Evolutionary conservation across 192 early-diverging fungal genomes (phyloP), one percentile per base, ranked within the genome.

Genomic region (Phlyctochytrium bullatum): DNA sequence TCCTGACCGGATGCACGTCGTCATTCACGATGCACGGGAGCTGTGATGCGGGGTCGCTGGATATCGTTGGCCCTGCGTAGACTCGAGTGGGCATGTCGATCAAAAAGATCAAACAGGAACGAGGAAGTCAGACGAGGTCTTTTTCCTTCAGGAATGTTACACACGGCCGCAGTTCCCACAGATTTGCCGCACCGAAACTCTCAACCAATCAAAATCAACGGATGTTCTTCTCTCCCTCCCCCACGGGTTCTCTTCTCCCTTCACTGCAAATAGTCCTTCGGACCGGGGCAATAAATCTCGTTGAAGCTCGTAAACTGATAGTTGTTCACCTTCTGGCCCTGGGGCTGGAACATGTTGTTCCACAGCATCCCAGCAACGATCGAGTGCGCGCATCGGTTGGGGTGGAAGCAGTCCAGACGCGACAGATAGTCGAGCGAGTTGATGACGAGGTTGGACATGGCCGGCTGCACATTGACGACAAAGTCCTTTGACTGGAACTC

Each of bases 381-480:
- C 40, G 6, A 20, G 40, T 47, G 40, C 10, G 40, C 40, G 40
- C 40, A 47, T 20, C 20, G 40, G 40, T 47, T 47, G 40, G 40
- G 40, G 40, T 47, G 40, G 40, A 47, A 47, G 40, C 40, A 47
- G 40, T 47, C 40, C 10, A 47, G 6, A 14, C 20, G 6, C 10
- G 40, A 6, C 6, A 47, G 40, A 20, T 14, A 47, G 40, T 47
- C 20, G 40, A 47, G 40, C 10, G 10, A 14, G 40, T 47, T 47
- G 40, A 47, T 47, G 40, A 47, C 40, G 40, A 47, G 40, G 40
- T 47, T 47, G 40, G 40, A 47, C 10, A 47, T 20, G 40, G 40
- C 40, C 10, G 40, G 40, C 20, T 47, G 40, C 10, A 47, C 40
- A 20, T 47, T 47, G 10, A 47, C 40, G 40, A 47, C 40, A 20